Base-by-base conservation (phyloP, 768 basidiomycete species). In the Exidia glandulosa region DNA sequence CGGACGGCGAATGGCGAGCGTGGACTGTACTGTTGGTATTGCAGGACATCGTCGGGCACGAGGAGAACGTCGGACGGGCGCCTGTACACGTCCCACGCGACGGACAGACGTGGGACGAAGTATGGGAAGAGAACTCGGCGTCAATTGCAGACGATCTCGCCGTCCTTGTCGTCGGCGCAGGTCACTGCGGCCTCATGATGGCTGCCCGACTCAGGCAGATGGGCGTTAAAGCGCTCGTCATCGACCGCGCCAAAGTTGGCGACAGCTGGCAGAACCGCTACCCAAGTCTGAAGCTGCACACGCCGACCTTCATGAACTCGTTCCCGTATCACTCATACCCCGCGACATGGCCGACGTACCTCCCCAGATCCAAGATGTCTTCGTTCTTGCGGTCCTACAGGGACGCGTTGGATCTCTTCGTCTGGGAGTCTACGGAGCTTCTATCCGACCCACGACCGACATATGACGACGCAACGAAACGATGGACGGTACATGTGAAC, bases 181-280 rank as follows among this genome's bases (percentile, higher is more conserved):
- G 75, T 1, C 78, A 79, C 59, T 72, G 67, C 12, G 78, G 78
- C 6, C 66, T 80, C 16, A 70, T 70, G 12, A 59, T 76, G 6
- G 78, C 73, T 0, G 77, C 78, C 5, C 72, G 77, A 2, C 71
- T 79, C 61, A 71, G 73, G 59, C 70, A 75, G 34, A 73, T 78
- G 72, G 65, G 72, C 12, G 74, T 79, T 14, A 68, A 64, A 1
- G 58, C 74, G 2, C 66, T 80, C 1, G 64, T 79, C 2, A 65
- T 80, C 19, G 78, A 79, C 57, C 63, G 58, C 12, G 66, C 66
- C 32, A 64, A 71, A 1, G 64, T 78, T 10, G 78, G 78, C 3
- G 77, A 78, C 60, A 70, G 66, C 16, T 79, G 78, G 78, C 54
- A 77, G 19, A 67, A 72, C 30, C 71, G 78, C 2, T 79, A 80